phyloP scores from a whole-genome alignment of 352 stramenopile species.

The Globisporangium radiosum region DNA sequence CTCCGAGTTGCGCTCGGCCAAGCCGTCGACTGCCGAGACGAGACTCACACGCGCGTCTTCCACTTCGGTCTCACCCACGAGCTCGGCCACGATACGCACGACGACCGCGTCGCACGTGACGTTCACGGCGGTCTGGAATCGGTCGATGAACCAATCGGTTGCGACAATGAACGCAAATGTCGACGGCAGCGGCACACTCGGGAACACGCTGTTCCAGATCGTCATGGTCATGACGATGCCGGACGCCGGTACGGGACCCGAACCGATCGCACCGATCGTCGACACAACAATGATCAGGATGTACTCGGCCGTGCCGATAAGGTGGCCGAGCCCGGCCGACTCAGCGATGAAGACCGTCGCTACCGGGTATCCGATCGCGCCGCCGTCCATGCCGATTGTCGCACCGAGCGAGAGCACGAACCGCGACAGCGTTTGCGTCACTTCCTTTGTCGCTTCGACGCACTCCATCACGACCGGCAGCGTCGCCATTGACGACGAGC shows the following conservation, averaged over 20 bases:
- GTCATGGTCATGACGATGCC: conserved; percentile 20
- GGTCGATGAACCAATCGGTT: conserved; percentile 57
- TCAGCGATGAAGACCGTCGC: conserved; percentile 30
- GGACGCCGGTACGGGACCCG: conserved; percentile 14
- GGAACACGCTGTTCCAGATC: conserved; percentile 24
- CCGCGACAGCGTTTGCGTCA: no score
- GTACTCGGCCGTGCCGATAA: conserved; percentile 14
- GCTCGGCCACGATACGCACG: conserved; percentile 40
- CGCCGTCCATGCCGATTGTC: conserved; percentile 23
- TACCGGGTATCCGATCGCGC: conserved; percentile 20
- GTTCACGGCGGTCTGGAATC: conserved; percentile 51
- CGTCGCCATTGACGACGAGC: conserved; percentile 11
- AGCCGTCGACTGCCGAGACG: neutral
- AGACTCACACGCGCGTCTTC: neutral
- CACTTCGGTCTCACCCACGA: no score
- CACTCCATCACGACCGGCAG: conserved; percentile 6
- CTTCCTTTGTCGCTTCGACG: no score
- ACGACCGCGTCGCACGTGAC: conserved; percentile 54
- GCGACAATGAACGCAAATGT: conserved; percentile 50
- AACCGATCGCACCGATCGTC: conserved; percentile 16
- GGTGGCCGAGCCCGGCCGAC: conserved; percentile 10
- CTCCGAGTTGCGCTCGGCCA: neutral
- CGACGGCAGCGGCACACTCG: conserved; percentile 24
- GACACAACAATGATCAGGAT: conserved; percentile 21
- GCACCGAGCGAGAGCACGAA: no score